Base-by-base conservation (phyloP, 148 eudicot genomes). In the Bassia scoparia region DNA sequence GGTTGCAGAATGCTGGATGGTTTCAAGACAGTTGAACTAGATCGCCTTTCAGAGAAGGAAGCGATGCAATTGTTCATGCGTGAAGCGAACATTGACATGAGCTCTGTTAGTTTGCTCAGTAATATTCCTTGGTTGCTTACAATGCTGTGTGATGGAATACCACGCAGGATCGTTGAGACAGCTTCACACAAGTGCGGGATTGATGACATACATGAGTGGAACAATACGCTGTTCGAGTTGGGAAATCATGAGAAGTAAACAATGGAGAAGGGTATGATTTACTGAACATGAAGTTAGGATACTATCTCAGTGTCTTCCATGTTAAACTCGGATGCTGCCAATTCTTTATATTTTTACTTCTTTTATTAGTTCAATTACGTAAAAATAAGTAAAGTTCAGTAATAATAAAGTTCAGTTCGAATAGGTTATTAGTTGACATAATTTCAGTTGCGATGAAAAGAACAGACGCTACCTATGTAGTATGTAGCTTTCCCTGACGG, bases 61-160 rank as follows among this genome's bases (percentile, higher is more conserved):
- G 66, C 72, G 13, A 31, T 20, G 6, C 37, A 27, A 20, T 65
- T 61, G 54, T 55, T 75, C 43, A 56, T 75, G 56, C 61, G 21
- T 55, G 43, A 75, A 38, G 78, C 72, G 14, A 23, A 26, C 4
- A 11, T 75, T 15, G 71, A 27, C 18, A 27, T 11, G 7, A 43
- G 18, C n/a, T 8, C 14, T 4, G n/a, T 43, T 38, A 29, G 72
- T 67, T 44, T 1, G 16, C 55, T 67, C 16, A 33, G 15, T 54
- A 54, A 43, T 8, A 38, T 55, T 31, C 53, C 66, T 55, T 2
- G 30, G 3, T 67, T 37, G 33, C 64, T 75, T 55, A 37, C 72
- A 3, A n/a, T 20, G 27, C 41, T 7, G 53, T 75, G 78, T 31
- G 5, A 66, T 75, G 72, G 78, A 27, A 58, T 66, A 43, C 78